A percentile compares a stretch with the other conserved stretches of the same genome.
Evolutionary conservation across 106 monocot genomes (phyloP).

Genomic region (Dendrobium officinale): DNA sequence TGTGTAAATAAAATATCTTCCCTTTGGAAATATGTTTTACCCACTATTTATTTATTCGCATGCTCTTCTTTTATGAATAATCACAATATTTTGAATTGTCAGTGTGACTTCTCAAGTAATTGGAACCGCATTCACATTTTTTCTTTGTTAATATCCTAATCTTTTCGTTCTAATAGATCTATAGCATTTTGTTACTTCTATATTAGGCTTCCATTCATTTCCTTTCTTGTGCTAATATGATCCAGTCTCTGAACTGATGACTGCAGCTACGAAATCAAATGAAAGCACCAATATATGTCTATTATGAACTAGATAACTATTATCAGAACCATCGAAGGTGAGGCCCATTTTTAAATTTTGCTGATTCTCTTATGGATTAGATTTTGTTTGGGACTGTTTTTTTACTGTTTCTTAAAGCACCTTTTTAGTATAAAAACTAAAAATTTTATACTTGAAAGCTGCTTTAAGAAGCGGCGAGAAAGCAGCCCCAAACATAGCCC

Average conservation of each 20-base stretch:
- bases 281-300: conserved; percentile 86
- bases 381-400: too few species aligned
- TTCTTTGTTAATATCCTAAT: neutral
- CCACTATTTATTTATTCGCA: neutral
- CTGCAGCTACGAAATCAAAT: conserved; percentile 62
- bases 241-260: neutral
- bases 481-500: too few species aligned
- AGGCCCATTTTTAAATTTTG: conserved; percentile 2
- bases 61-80: neutral
- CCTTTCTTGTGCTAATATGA: neutral
- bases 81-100: neutral
- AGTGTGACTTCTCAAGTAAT: neutral
- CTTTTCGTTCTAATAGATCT: neutral
- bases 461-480: too few species aligned
- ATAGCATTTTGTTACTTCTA: neutral
- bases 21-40: neutral
- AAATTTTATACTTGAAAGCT: too few species aligned
- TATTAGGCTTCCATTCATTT: neutral
- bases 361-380: neutral
- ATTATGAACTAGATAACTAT: conserved; percentile 91
- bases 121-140: neutral
- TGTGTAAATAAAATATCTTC: neutral
- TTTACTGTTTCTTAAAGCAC: too few species aligned
- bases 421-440: too few species aligned
- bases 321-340: conserved; percentile 97